Percentiles rank a stretch among this genome's conserved stretches.
Conservation (phyloP, 116 monocot species). For the Iris pallida region DNA sequence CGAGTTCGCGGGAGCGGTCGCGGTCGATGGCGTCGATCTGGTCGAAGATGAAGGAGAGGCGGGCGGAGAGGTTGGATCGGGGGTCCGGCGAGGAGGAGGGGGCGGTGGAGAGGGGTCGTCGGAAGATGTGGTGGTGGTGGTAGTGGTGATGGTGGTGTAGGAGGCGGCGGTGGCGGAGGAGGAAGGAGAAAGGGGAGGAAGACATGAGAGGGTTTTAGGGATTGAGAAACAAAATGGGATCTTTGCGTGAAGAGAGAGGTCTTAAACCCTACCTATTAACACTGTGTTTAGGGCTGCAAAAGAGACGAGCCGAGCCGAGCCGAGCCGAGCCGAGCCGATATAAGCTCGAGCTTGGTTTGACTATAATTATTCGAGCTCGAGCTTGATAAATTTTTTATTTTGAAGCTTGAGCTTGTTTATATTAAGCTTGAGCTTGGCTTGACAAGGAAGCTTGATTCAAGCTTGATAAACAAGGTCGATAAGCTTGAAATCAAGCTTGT, state of each 20-base stretch:
- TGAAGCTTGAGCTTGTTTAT: too few species aligned
- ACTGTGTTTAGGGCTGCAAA: too few species aligned
- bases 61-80: slow-evolving; percentile 48
- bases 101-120: slow-evolving; percentile 1
- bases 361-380: too few species aligned
- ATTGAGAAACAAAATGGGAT: not conserved
- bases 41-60: slow-evolving; percentile 89
- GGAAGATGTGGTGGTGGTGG: not conserved
- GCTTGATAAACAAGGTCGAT: too few species aligned
- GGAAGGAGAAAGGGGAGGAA: not conserved
- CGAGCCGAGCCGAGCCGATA: too few species aligned
- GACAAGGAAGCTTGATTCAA: too few species aligned
- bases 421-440: too few species aligned
- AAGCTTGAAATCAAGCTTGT: too few species aligned
- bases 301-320: too few species aligned
- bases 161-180: slow-evolving; percentile 1
- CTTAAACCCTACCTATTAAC: not conserved
- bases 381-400: too few species aligned
- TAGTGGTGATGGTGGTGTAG: not conserved
- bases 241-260: not conserved
- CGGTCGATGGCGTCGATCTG: slow-evolving; percentile 85
- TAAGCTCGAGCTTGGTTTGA: too few species aligned
- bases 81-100: slow-evolving; percentile 3
- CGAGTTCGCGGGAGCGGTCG: slow-evolving; percentile 22
- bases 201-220: not conserved